A percentile compares a stretch with the other conserved stretches of the same genome.
Evolutionary conservation across 2,329 filamentous ascomycete genomes (phyloP).

Genomic region (Trichoderma brevicompactum): DNA sequence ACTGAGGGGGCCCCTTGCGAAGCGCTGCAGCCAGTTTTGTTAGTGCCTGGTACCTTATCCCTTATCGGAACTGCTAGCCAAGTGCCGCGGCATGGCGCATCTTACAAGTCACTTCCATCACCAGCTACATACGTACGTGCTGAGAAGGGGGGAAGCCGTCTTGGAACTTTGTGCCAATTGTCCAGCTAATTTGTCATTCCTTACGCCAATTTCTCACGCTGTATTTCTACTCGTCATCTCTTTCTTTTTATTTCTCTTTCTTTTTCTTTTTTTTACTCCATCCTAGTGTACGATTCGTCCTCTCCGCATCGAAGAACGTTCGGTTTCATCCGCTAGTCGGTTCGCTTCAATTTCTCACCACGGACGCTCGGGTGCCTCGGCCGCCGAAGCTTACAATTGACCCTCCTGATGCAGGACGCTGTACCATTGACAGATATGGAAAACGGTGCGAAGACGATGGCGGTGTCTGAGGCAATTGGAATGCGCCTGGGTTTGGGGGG

Average conservation of each 20-base stretch:
- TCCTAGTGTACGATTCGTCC: neutral
- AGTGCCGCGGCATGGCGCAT: neutral
- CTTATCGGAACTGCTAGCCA: slow-evolving; percentile 3
- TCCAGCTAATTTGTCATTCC: slow-evolving; percentile 15
- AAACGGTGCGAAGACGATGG: slow-evolving; percentile 33
- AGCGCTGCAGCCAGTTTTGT: neutral
- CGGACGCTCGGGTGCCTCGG: slow-evolving; percentile 26
- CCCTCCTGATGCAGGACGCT: slow-evolving; percentile 11
- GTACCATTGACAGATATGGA: slow-evolving; percentile 15
- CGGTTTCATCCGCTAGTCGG: neutral
- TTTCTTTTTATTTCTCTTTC: neutral
- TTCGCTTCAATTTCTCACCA: slow-evolving; percentile 9
- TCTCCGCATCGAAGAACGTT: neutral
- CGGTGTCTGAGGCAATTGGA: slow-evolving; percentile 31
- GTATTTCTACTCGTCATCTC: neutral
- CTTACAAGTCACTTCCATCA: slow-evolving; percentile 8
- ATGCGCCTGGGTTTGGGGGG: slow-evolving; percentile 40
- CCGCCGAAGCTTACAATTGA: slow-evolving; percentile 2
- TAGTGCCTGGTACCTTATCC: neutral
- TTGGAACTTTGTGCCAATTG: neutral
- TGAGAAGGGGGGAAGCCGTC: neutral
- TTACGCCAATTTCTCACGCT: slow-evolving; percentile 23
- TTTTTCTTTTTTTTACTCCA: neutral
- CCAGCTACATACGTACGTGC: neutral
- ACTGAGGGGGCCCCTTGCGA: neutral